Percentiles rank a stretch among this genome's conserved stretches.
Evolutionary conservation across 768 basidiomycete genomes (phyloP).

Genomic region (Psilocybe azurescens): DNA sequence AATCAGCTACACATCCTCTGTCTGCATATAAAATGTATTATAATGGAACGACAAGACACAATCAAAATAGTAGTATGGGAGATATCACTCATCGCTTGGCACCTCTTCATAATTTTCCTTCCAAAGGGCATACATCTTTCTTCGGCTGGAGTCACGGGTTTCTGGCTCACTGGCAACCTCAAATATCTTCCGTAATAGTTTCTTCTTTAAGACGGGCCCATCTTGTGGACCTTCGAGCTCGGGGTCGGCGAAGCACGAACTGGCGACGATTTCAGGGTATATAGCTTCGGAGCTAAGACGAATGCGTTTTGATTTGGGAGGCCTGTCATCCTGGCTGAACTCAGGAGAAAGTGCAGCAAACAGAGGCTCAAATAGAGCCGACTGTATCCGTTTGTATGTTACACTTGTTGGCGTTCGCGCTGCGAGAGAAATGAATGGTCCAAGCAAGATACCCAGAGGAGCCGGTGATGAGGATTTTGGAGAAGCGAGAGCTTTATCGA

Average conservation of each 20-base stretch:
- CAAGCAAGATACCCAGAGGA: constrained; percentile 38
- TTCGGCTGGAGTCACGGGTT: constrained; percentile 79
- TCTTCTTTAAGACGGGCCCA: constrained; percentile 48
- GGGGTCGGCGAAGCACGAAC: constrained; percentile 56
- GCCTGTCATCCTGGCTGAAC: constrained; percentile 41
- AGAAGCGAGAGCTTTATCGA: constrained; percentile 66
- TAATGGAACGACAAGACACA: constrained; percentile 6
- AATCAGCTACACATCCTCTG: neutral
- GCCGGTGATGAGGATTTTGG: constrained; percentile 54
- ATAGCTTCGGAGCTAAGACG: constrained; percentile 39
- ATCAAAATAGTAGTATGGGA: constrained; percentile 3
- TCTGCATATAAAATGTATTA: constrained; percentile 5
- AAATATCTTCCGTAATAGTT: constrained; percentile 69
- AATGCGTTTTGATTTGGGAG: constrained; percentile 50
- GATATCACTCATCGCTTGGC: constrained; percentile 31
- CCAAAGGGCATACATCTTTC: constrained; percentile 86
- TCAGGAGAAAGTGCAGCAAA: constrained; percentile 53
- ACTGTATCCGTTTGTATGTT: constrained; percentile 77
- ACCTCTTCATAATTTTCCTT: constrained; percentile 61
- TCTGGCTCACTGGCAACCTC: constrained; percentile 73
- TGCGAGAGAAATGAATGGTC: constrained; percentile 78
- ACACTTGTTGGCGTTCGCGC: constrained; percentile 67
- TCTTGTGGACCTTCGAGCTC: constrained; percentile 41
- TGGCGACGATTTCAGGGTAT: constrained; percentile 52
- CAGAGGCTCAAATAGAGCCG: constrained; percentile 72